Base-by-base conservation (phyloP, 108 stramenopile genomes). In the Nitzschia palea region DNA sequence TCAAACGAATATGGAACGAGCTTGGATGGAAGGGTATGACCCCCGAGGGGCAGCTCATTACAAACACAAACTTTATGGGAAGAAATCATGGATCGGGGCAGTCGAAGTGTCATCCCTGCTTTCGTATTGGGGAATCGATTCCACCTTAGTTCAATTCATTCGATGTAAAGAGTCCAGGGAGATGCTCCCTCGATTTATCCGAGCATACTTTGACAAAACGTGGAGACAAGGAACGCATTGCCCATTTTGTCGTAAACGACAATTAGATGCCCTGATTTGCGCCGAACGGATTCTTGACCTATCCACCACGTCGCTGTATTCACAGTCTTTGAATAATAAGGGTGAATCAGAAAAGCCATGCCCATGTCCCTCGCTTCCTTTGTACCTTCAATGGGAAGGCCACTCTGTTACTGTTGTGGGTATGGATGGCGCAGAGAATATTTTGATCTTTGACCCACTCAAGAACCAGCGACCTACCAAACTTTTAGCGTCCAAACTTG, bases 381-480 rank as follows among this genome's bases (percentile, higher is more conserved):
- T 93, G 18, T 93, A 93, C 56, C 61, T 93, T 27, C 92, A 93
- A 72, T 93, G 92, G 92, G 74, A 86, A 48, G 92, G 92, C 37
- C 92, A 93, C 65, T 87, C 87, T n/a, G 86, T 93, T 8, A 88
- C 87, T 1, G 62, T 93, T 25, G 84, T 89, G 37, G 92, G 89
- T 1, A 67, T 84, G 10, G 65, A 81, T 65, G 40, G 34, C 43
- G n/a, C 31, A 8, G 30, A 65, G 50, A 51, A 77, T 61, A 74
- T 88, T 18, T 60, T 91, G 5, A 70, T 89, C 20, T 75, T 88
- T 47, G 86, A 87, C 76, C 91, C 91, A 18, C 55, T 71, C 60
- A 78, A 67, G 17, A 9, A 25, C 15, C 5, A 5, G 4, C 4
- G 27, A 55, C 59, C 59, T 25, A 40, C 59, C 23, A 60, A 9